These are phyloP conservation scores for Darksidea phi DNA, from an alignment of 495 filamentous ascomycete genomes.

Conservation along the genomic window DNA sequence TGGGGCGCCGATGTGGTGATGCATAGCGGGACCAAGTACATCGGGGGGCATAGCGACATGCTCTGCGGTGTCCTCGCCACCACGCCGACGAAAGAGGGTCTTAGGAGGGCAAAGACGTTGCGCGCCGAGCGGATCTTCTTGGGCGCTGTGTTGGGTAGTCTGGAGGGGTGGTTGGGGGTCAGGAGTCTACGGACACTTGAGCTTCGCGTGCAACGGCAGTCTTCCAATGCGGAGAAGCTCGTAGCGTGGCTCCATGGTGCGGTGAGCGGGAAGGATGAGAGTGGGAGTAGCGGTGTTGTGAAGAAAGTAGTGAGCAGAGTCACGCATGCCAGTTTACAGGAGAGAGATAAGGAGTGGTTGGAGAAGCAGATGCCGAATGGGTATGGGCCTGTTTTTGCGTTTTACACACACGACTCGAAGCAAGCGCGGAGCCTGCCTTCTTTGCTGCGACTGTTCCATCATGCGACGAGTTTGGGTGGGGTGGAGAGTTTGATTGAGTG, in stretches of 20 bases:
- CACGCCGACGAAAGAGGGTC: slow-evolving; percentile 42
- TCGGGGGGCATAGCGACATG: slow-evolving; percentile 91
- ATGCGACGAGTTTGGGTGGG: slow-evolving; percentile 90
- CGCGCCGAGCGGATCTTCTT: slow-evolving; percentile 65
- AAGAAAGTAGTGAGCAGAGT: slow-evolving; percentile 58
- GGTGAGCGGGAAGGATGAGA: slow-evolving; percentile 45
- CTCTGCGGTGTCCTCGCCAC: slow-evolving; percentile 80
- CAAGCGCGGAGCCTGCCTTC: slow-evolving; percentile 70
- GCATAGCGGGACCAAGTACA: slow-evolving; percentile 92
- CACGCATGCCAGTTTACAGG: slow-evolving; percentile 75
- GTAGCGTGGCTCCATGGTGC: slow-evolving; percentile 67
- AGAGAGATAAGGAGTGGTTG: slow-evolving; percentile 67
- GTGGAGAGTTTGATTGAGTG: slow-evolving; percentile 94
- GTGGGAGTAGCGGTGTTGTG: slow-evolving; percentile 46
- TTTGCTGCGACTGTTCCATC: slow-evolving; percentile 79
- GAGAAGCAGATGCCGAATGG: slow-evolving; percentile 87
- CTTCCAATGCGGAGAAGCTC: slow-evolving; percentile 61
- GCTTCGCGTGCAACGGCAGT: slow-evolving; percentile 74
- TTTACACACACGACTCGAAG: slow-evolving; percentile 59
- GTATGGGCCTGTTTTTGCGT: slow-evolving; percentile 82
- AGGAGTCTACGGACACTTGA: slow-evolving; percentile 83
- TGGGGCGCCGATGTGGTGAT: slow-evolving; percentile 81
- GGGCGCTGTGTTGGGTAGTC: slow-evolving; percentile 83
- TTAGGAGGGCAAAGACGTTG: slow-evolving; percentile 49
- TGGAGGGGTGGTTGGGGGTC: slow-evolving; percentile 91